Base-by-base conservation (phyloP, 1,284 basidiomycete species). In the Caloboletus inedulis region DNA sequence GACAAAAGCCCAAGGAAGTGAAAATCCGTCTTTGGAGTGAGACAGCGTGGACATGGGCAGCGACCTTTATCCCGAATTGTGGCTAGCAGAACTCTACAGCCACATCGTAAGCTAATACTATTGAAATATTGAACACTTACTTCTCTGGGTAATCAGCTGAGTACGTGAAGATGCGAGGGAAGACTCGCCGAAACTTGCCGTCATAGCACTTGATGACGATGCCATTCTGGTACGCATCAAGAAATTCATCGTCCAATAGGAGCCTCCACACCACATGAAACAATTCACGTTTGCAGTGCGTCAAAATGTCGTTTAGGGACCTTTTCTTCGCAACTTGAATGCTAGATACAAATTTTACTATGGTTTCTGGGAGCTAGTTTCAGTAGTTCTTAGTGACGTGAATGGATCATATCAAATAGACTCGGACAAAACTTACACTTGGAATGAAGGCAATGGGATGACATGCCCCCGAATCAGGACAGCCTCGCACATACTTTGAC, bases 371-470 rank as follows among this genome's bases (percentile, higher is more conserved):
- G 5, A 36, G 10, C 35, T 36, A 6, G 27, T 29, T 29, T n/a
- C n/a, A n/a, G n/a, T n/a, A n/a, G n/a, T n/a, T n/a, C n/a, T n/a
- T n/a, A n/a, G n/a, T n/a, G n/a, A n/a, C n/a, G n/a, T n/a, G n/a
- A n/a, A n/a, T n/a, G n/a, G n/a, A 36, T 12, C 12, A 6, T 18
- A 18, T 12, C 4, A 19, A 19, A 36, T 3, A 18, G 13, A 30
- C 10, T 12, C 9, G 16, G n/a, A 4, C 7, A 1, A 25, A 25
- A n/a, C 63, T 35, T 52, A 73, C 72, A 19, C 58, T 56, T 1
- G 69, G 68, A 3, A 74, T 59, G 30, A 70, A 71, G 1, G 71
- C 66, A 0, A 74, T 25, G 19, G 72, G 73, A 48, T 77, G 69
- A 29, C 62, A 65, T 7, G 68, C 55, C 14, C 55, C 51, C 0